Evolutionary conservation across 2,329 filamentous ascomycete genomes (phyloP).

Genomic region (Fusarium penzigii): DNA sequence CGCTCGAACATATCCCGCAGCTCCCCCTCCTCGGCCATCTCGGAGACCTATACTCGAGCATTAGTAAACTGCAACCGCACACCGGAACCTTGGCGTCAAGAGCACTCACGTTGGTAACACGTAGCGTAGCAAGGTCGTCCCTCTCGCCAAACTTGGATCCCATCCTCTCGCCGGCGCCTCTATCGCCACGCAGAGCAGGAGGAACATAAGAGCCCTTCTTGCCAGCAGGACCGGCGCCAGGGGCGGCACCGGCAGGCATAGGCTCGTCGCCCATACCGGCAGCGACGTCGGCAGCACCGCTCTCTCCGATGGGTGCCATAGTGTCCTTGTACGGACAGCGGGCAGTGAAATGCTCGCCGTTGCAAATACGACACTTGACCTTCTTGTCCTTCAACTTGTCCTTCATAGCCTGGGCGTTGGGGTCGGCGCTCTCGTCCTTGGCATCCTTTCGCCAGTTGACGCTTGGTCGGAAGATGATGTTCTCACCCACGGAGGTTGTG

Average conservation of each 20-base stretch:
- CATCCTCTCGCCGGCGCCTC: constrained; percentile 78
- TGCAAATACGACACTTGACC: constrained; percentile 99
- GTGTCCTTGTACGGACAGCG: constrained; percentile 99
- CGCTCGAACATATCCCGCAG: constrained; percentile 97
- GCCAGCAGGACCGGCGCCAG: constrained; percentile 46
- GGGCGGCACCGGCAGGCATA: constrained; percentile 45
- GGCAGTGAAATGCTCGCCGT: constrained; percentile 98
- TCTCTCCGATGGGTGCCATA: constrained; percentile 83
- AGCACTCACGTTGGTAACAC: constrained; percentile 89
- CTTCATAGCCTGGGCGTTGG: constrained; percentile 74
- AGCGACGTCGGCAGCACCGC: constrained; percentile 53
- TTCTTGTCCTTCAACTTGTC: constrained; percentile 96
- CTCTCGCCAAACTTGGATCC: constrained; percentile 85
- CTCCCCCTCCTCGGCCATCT: constrained; percentile 95
- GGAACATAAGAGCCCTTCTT: constrained; percentile 90
- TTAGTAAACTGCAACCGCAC: constrained; percentile 27
- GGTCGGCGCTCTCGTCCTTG: constrained; percentile 75
- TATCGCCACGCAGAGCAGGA: constrained; percentile 80
- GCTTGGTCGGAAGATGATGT: constrained; percentile 93
- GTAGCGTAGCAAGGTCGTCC: constrained; percentile 92
- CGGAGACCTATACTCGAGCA: constrained; percentile 68
- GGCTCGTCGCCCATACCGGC: constrained; percentile 56
- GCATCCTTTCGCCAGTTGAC: constrained; percentile 92
- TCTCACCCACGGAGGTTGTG: constrained; percentile 93
- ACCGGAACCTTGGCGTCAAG: neutral